Conservation (phyloP, 805 yeast species). For the Saccharomycopsis vini region DNA sequence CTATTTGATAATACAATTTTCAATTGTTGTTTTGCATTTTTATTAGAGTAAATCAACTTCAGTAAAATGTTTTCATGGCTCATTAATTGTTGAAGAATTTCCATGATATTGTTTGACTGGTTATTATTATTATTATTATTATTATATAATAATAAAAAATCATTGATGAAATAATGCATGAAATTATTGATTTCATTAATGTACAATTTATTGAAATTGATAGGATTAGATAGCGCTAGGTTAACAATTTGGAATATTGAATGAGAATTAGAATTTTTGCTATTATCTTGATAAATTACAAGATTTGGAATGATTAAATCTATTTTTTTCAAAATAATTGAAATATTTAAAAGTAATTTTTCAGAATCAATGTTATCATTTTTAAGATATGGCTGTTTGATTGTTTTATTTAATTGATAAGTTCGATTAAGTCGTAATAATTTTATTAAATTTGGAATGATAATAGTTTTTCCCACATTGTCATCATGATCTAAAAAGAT, state of each 20-base stretch:
- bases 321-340: conserved; percentile 2
- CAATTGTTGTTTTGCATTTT: not conserved
- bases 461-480: not conserved
- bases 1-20: not conserved
- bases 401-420: not conserved
- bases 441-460: not conserved
- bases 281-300: not conserved
- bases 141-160: not conserved
- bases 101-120: not conserved
- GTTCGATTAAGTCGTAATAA: not conserved
- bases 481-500: not conserved
- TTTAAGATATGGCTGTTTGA: not conserved
- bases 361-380: not conserved
- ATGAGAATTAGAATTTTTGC: not conserved
- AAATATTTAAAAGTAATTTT: not conserved
- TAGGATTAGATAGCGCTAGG: too few relatives aligned
- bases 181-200: conserved; percentile 1
- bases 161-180: not conserved
- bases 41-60: not conserved
- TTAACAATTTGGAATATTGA: too few relatives aligned
- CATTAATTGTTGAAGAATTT: not conserved
- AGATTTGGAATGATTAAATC: conserved; percentile 2
- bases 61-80: not conserved
- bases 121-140: too few relatives aligned
- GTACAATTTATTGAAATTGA: not conserved